Conservation (phyloP, 805 yeast species). For the Myxozyma melibiosi region DNA sequence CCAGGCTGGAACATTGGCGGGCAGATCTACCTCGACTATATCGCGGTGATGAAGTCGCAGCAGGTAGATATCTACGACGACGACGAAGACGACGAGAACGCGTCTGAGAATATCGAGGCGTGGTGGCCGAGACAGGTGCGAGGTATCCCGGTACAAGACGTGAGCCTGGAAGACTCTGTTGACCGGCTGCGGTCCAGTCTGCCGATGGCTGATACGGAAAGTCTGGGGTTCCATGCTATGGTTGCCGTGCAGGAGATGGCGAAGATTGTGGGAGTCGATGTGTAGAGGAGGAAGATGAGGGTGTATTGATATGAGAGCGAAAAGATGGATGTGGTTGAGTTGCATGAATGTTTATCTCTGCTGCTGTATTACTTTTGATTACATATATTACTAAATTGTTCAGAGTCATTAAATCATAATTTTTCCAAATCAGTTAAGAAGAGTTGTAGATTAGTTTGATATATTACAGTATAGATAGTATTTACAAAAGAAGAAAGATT, state of each 20-base stretch:
- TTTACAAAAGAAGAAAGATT: neutral
- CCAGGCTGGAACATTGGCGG: conserved; percentile 43
- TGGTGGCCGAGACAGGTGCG: conserved; percentile 30
- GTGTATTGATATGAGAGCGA: neutral
- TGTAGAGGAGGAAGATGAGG: neutral
- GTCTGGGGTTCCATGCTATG: conserved; percentile 18
- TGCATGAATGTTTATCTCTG: too few species aligned
- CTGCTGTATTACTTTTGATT: neutral
- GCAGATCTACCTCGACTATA: conserved; percentile 43
- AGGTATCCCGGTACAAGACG: conserved; percentile 20
- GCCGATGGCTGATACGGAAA: conserved; percentile 9
- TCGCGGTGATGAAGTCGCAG: conserved; percentile 22
- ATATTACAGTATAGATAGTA: neutral
- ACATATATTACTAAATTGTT: neutral
- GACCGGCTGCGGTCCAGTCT: conserved; percentile 14
- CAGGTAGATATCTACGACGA: neutral
- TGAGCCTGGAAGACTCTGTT: conserved; percentile 13
- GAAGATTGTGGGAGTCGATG: conserved; percentile 27
- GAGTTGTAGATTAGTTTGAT: neutral
- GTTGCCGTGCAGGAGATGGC: conserved; percentile 32
- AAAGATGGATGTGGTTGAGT: too few species aligned
- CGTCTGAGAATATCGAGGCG: neutral
- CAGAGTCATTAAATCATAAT: neutral
- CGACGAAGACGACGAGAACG: neutral
- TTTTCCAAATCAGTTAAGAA: neutral